phyloP scores from a whole-genome alignment of 306 rosid species.

The Lithocarpus polystachyus region DNA sequence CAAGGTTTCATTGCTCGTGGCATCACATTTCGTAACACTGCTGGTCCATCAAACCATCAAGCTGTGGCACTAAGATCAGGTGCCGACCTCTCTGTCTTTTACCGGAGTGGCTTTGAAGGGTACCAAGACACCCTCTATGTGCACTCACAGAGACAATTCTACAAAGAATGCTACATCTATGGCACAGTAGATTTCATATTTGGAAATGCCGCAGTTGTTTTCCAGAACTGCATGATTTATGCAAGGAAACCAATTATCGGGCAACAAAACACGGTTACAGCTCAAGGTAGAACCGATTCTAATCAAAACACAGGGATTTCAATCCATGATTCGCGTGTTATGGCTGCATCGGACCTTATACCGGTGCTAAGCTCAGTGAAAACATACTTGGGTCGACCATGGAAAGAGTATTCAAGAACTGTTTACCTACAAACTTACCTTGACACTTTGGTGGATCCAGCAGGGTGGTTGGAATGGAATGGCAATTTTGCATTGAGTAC shows the following conservation, averaged over 20 bases:
- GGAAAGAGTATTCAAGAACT: slow-evolving; percentile 51
- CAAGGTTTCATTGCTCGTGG: slow-evolving; percentile 51
- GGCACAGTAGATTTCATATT: slow-evolving; percentile 61
- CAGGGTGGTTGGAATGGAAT: slow-evolving; percentile 60
- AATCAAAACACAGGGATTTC: slow-evolving; percentile 53
- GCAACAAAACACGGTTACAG: slow-evolving; percentile 41
- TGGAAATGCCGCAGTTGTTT: slow-evolving; percentile 48
- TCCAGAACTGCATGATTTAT: slow-evolving; percentile 47
- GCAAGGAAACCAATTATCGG: slow-evolving; percentile 44
- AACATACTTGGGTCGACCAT: slow-evolving; percentile 52
- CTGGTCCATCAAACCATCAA: slow-evolving; percentile 58
- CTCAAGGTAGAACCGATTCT: slow-evolving; percentile 51
- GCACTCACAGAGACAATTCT: slow-evolving; percentile 60
- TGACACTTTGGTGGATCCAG: slow-evolving; percentile 38
- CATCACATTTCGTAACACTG: slow-evolving; percentile 52
- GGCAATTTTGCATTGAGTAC: slow-evolving; percentile 45
- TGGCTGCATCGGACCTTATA: slow-evolving; percentile 34
- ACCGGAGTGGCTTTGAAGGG: slow-evolving; percentile 52
- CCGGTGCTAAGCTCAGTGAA: slow-evolving; percentile 26
- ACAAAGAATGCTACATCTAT: slow-evolving; percentile 48
- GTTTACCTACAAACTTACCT: slow-evolving; percentile 35
- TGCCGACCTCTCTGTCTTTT: slow-evolving; percentile 51
- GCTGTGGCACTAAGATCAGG: slow-evolving; percentile 59
- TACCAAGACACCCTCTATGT: slow-evolving; percentile 61
- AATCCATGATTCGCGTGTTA: slow-evolving; percentile 39